Conservation (phyloP, 2,329 filamentous ascomycete species). For the Pseudonectria buxi region DNA sequence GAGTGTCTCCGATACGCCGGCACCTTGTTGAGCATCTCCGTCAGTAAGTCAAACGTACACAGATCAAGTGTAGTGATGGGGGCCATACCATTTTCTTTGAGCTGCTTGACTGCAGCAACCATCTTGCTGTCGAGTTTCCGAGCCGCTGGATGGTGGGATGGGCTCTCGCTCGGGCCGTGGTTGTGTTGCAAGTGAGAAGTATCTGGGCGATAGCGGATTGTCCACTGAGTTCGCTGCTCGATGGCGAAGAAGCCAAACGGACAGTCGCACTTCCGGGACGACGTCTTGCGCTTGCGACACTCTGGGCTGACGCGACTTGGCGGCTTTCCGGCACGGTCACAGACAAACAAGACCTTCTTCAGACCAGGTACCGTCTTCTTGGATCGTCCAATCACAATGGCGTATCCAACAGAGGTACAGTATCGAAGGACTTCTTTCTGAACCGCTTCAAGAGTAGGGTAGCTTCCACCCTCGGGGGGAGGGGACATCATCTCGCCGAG, state of each 20-base stretch:
- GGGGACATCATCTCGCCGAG: slow-evolving; percentile 56
- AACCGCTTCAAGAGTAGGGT: slow-evolving; percentile 56
- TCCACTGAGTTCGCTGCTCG: slow-evolving; percentile 61
- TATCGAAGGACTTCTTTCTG: slow-evolving; percentile 59
- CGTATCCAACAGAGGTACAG: slow-evolving; percentile 60
- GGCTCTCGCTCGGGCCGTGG: slow-evolving; percentile 60
- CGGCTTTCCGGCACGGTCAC: slow-evolving; percentile 58
- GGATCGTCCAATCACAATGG: slow-evolving; percentile 60
- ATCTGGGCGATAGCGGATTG: slow-evolving; percentile 57
- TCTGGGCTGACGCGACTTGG: slow-evolving; percentile 57
- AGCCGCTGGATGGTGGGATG: slow-evolving; percentile 58
- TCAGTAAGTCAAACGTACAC: slow-evolving; percentile 17
- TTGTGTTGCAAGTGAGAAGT: slow-evolving; percentile 53
- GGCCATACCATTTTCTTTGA: slow-evolving; percentile 59
- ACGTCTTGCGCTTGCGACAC: slow-evolving; percentile 58
- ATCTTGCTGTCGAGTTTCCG: slow-evolving; percentile 61
- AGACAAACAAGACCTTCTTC: slow-evolving; percentile 63
- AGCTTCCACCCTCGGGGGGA: slow-evolving; percentile 58
- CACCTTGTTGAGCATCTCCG: slow-evolving; percentile 40
- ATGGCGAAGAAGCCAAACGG: slow-evolving; percentile 66
- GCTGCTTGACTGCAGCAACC: slow-evolving; percentile 58
- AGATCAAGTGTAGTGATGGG: slow-evolving; percentile 7
- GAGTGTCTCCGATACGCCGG: slow-evolving; percentile 59
- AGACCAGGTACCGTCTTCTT: slow-evolving; percentile 62
- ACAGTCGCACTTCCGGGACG: slow-evolving; percentile 62